Base-by-base conservation (phyloP, 2,329 filamentous ascomycete species). In the Hymenoscyphus scutula region DNA sequence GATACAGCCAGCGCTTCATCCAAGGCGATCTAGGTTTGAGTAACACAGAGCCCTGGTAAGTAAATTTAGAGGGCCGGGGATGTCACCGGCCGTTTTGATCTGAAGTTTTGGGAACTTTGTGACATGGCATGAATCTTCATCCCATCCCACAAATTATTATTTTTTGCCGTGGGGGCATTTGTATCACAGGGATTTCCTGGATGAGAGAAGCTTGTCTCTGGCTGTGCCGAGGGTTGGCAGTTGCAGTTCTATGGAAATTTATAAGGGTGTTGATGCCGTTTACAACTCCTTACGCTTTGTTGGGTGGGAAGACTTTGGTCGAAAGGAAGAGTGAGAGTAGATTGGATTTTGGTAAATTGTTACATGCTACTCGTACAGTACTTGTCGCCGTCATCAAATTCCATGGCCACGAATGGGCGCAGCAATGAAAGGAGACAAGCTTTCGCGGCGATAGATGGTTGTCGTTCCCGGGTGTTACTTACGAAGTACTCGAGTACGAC, bases 1-100 rank as follows among this genome's bases (percentile, higher is more conserved):
- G 61, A 62, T 45, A 62, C 61, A 51, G 5, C 41, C 8, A 10
- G 15, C 55, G 61, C 56, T 56, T 62, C 56, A 56, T 8, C 10
- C n/a, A 23, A 7, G 23, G 17, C 34, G 34, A 54, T 41, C 55
- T 30, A 34, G 53, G 56, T 59, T 62, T 62, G 48, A 59, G 51
- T 29, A 59, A 23, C 32, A 25, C 53, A 27, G 27, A 54, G 25
- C 15, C 19, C 6, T 5, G 27, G n/a, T n/a, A n/a, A n/a, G n/a
- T n/a, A n/a, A n/a, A n/a, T n/a, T n/a, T 6, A 17, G 27, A 17
- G 53, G 27, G 53, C 5, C 27, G 53, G 53, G 53, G 25, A 54
- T 30, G 53, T 25, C 5, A 54, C 45, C n/a, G 23, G 45, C 8
- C n/a, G 23, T 17, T 54, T 54, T 17, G 15, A 54, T 54, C 53